Conservation (phyloP, 1,284 basidiomycete species). For the Lentinula novae-zelandiae region DNA sequence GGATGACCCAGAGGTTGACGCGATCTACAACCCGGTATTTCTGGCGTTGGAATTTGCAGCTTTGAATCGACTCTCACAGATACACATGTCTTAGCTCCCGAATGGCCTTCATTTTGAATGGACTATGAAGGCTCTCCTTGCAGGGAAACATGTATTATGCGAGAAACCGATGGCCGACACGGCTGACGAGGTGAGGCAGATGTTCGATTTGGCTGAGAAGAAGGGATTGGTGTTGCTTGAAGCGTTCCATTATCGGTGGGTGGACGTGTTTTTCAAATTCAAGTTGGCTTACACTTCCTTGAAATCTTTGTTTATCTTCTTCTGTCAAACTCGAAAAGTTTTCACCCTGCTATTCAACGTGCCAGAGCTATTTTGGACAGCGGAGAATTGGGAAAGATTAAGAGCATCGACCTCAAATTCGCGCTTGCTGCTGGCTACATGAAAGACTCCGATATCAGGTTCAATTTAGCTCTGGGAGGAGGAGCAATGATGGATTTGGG, state of each 20-base stretch:
- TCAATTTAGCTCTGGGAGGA: constrained; percentile 57
- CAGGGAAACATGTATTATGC: constrained; percentile 70
- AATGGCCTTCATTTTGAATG: constrained; percentile 74
- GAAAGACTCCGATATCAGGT: constrained; percentile 48
- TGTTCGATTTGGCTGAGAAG: constrained; percentile 52
- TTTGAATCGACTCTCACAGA: neutral
- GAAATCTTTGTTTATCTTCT: neutral
- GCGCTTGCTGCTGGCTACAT: constrained; percentile 34
- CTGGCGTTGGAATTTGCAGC: neutral
- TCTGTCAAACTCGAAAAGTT: constrained; percentile 29
- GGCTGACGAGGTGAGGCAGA: constrained; percentile 50
- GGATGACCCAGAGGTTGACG: constrained; percentile 58
- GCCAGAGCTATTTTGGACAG: constrained; percentile 49
- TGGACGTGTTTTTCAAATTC: too few relatives aligned
- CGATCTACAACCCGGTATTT: constrained; percentile 58
- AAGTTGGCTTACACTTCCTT: too few relatives aligned
- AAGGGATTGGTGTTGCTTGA: constrained; percentile 57
- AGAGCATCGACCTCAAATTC: constrained; percentile 34
- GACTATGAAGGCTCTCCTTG: constrained; percentile 69
- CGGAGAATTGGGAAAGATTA: constrained; percentile 47
- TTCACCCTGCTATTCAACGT: constrained; percentile 56
- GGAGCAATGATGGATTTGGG: constrained; percentile 63
- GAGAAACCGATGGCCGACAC: constrained; percentile 67
- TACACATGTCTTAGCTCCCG: constrained; percentile 40
- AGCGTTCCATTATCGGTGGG: constrained; percentile 59